Percentiles rank a stretch among this genome's conserved stretches.
Conservation (phyloP, 2,329 filamentous ascomycete species). For the Fusarium austroafricanum region DNA sequence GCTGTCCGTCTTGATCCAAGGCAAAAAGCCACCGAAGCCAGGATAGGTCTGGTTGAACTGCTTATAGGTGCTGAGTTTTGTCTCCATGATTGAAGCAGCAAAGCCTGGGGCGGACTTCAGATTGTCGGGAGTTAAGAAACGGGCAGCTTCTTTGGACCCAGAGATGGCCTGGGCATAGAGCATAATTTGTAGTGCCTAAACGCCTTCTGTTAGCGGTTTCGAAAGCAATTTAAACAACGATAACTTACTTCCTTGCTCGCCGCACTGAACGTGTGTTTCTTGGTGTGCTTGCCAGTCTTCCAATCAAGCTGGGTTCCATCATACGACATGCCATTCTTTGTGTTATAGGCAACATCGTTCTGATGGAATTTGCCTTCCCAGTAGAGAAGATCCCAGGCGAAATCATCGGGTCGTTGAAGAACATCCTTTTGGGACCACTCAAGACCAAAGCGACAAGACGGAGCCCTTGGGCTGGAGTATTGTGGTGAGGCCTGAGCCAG, state of each 20-base stretch:
- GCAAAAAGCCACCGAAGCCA: constrained; percentile 56
- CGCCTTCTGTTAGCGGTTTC: background rate
- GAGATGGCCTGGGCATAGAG: constrained; percentile 56
- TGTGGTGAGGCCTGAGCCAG: background rate
- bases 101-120: constrained; percentile 48
- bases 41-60: constrained; percentile 56
- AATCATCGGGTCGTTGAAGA: constrained; percentile 46
- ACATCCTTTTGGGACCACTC: constrained; percentile 48
- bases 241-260: constrained; percentile 51
- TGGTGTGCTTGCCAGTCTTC: constrained; percentile 50
- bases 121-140: constrained; percentile 52
- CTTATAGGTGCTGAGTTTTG: constrained; percentile 54
- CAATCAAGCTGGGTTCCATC: constrained; percentile 55
- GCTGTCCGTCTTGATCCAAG: constrained; percentile 52
- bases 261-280: constrained; percentile 55
- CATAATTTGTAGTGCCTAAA: constrained; percentile 57
- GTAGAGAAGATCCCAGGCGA: constrained; percentile 54
- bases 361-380: constrained; percentile 60
- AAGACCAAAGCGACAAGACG: constrained; percentile 48
- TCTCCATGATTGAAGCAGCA: constrained; percentile 52
- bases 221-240: rapidly evolving
- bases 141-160: constrained; percentile 53
- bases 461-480: constrained; percentile 16
- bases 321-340: constrained; percentile 56
- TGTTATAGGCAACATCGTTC: constrained; percentile 55